These are phyloP conservation scores for Diaporthe sp. DNA, from an alignment of 2,329 filamentous ascomycete species.

Conservation along the genomic window DNA sequence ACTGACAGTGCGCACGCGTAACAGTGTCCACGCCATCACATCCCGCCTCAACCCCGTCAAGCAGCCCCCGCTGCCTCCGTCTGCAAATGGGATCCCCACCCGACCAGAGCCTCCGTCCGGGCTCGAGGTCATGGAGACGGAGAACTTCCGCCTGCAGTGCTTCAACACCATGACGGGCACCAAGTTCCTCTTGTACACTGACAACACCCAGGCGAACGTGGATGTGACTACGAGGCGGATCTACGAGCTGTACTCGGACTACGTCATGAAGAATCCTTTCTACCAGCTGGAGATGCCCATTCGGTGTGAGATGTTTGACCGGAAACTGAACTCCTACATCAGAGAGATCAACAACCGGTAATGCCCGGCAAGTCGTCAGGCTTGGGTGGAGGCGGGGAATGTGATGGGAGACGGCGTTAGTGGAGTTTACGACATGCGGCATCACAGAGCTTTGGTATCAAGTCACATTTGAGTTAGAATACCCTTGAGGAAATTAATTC, in stretches of 20 bases:
- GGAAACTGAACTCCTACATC: conserved; percentile 85
- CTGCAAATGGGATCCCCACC: conserved; percentile 54
- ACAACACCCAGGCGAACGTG: conserved; percentile 87
- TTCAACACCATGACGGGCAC: conserved; percentile 95
- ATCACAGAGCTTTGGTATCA: conserved; percentile 19
- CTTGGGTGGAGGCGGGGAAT: neutral
- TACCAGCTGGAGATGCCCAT: conserved; percentile 99
- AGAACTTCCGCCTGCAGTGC: conserved; percentile 95
- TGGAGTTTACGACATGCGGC: conserved; percentile 26
- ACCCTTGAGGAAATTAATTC: conserved; percentile 32
- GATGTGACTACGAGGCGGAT: conserved; percentile 86
- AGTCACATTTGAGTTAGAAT: conserved; percentile 16
- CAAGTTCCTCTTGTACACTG: conserved; percentile 96
- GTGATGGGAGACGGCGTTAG: conserved; percentile 34
- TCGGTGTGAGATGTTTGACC: conserved; percentile 93
- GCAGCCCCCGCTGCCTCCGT: conserved; percentile 51
- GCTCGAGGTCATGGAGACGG: conserved; percentile 92
- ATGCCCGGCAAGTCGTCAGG: neutral
- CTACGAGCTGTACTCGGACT: conserved; percentile 96
- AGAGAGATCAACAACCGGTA: conserved; percentile 76
- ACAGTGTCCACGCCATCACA: conserved; percentile 78
- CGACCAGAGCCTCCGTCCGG: conserved; percentile 79
- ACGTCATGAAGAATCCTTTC: conserved; percentile 99
- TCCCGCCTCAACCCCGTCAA: conserved; percentile 72
- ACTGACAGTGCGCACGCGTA: conserved; percentile 3